Evolutionary conservation across 192 early-diverging fungal genomes (phyloP), one percentile per base, ranked within the genome.

Genomic region (Backusella circina): DNA sequence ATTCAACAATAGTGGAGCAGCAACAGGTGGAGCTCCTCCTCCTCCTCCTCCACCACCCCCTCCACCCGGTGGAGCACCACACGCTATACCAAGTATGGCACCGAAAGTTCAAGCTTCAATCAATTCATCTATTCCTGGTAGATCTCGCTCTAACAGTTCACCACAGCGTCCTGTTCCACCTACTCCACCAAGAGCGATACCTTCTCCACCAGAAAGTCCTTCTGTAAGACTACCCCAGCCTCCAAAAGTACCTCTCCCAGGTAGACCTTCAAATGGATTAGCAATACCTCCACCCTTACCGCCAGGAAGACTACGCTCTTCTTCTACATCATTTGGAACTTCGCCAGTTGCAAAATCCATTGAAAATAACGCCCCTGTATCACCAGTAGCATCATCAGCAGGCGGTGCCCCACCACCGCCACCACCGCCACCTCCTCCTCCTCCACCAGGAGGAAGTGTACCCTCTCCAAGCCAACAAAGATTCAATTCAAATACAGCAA

Each of bases 141-240:
- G 82, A 61, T 77, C 85, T 1, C 79, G 83, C 26, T 82, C 85
- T 31, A 79, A 78, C 30, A 86, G 85, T 50, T 83, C 85, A 37
- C 75, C 75, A 30, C 71, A 74, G 50, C 50, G 75, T 28, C 67
- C 77, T 5, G 21, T 76, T 28, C 81, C 81, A 16, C 39, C 66
- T n/a, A 44, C 65, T 44, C 78, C 78, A 23, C 54, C 74, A 41
- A 41, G 33, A 66, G 67, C 77, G 4, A 73, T 72, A 16, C 80
- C 78, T 67, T 65, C 76, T 12, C 65, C 78, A 37, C 68, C 79
- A 1, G 28, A n/a, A 21, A 57, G 26, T 39, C 67, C 67, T 13
- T 15, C 75, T 15, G 36, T 28, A 3, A 36, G 39, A 3, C 54
- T 50, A 9, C 47, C 84, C 0, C 76, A 77, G n/a, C 37, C 78